These are phyloP conservation scores for Leptomonas pyrrhocoris DNA, from an alignment of 208 protist genomes.

Conservation along the genomic window DNA sequence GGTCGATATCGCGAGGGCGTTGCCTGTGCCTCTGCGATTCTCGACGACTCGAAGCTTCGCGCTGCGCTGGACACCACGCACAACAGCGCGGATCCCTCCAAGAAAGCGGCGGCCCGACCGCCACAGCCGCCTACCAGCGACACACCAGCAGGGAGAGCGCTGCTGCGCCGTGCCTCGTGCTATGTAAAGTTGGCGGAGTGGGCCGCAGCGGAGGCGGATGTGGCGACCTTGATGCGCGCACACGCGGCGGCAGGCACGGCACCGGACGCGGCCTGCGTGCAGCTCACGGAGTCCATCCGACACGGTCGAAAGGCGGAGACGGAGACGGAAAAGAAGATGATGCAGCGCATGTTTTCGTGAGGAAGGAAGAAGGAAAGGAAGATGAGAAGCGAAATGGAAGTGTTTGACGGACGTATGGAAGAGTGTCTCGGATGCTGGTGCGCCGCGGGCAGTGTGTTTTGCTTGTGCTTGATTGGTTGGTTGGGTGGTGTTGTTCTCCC, in stretches of 20 bases:
- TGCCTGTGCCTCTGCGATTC: conserved; percentile 42
- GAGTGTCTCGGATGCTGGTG: no score
- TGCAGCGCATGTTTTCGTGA: conserved; percentile 64
- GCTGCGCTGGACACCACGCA: conserved; percentile 12
- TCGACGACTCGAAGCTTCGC: conserved; percentile 28
- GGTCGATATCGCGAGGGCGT: conserved; percentile 52
- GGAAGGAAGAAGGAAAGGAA: neutral
- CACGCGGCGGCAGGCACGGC: neutral
- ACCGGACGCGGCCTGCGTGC: conserved; percentile 25
- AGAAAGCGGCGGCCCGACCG: neutral
- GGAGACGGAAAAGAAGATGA: conserved; percentile 52
- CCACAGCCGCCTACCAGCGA: neutral
- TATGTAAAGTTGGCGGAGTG: conserved; percentile 35
- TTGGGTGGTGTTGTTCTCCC: neutral
- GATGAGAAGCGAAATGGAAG: neutral
- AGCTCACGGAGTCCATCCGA: conserved; percentile 25
- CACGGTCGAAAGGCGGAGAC: conserved; percentile 21
- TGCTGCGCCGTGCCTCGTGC: conserved; percentile 64
- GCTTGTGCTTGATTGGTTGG: neutral
- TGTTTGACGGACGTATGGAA: no score
- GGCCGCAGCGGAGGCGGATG: conserved; percentile 47
- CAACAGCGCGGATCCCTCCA: neutral
- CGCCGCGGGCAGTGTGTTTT: no score
- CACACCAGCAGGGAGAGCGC: conserved; percentile 50
- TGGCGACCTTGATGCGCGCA: conserved; percentile 26